Base-by-base conservation (phyloP, 805 yeast genomes). In the Wickerhamomyces pijperi region DNA sequence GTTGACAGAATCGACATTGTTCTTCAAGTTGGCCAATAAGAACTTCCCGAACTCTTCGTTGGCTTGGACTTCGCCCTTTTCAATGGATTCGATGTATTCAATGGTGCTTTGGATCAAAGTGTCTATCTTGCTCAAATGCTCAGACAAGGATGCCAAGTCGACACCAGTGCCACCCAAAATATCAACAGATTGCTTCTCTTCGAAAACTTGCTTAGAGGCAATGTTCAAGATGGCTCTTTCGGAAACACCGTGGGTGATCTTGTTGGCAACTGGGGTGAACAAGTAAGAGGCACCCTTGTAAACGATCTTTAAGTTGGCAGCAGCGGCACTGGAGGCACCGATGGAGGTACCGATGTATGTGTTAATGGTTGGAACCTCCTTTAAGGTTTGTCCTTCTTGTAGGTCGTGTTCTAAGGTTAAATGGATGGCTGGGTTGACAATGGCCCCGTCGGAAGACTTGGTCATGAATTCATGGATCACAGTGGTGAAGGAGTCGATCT, bases 271-370 rank as follows among this genome's bases (percentile, higher is more conserved):
- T 31, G 92, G 92, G 18, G 82, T 74, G 67, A 85, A 86, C 42
- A 83, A 71, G 63, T 78, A 53, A 2, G 71, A 57, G 23, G 64
- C 63, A 9, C 60, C 53, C 46, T 66, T 67, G 29, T 25, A 25
- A 37, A 65, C 71, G 23, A 67, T 47, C 34, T 58, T 60, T 18
- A 67, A 48, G 28, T 53, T 53, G 28, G 53, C 53, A 39, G 63
- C 66, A 47, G 66, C 48, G 28, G 47, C 51, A 25, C 59, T 59
- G 31, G 65, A 63, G 28, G 72, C 70, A 38, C 94, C 94, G 40
- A 85, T 71, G 28, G 82, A 74, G 4, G 88, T 76, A 16, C 92
- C 81, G 43, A 84, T 72, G 61, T 78, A 86, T n/a, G 94, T 77
- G 42, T 65, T 65, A 47, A 78, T 56, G 40, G 65, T 56, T 43